Conservation (phyloP, 306 rosid genomes). For the Quillaja saponaria region DNA sequence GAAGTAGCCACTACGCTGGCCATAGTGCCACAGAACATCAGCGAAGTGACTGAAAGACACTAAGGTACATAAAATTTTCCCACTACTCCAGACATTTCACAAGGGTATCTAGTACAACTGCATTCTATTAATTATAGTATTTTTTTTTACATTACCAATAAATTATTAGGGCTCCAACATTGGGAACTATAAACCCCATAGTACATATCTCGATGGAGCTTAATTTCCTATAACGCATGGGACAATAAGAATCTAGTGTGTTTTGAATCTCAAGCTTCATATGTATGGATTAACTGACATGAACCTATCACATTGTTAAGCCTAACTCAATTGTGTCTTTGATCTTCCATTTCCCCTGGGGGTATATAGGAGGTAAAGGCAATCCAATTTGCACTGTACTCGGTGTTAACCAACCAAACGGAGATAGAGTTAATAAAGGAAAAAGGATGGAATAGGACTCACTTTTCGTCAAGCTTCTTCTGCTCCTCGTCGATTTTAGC, state of each 20-base stretch:
- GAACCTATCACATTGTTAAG: neutral
- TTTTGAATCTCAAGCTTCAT: constrained; percentile 22
- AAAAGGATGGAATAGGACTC: constrained; percentile 37
- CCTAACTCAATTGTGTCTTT: neutral
- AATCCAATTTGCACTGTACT: neutral
- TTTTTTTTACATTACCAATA: neutral
- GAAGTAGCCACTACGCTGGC: too few relatives aligned
- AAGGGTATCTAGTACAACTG: neutral
- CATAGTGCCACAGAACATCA: neutral
- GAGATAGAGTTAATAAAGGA: neutral
- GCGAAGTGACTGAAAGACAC: neutral
- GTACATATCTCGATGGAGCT: neutral
- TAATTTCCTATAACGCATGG: neutral
- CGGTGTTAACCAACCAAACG: too few relatives aligned
- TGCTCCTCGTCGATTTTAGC: constrained; percentile 71
- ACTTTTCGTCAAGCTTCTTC: constrained; percentile 89
- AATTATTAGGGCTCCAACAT: neutral
- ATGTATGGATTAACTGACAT: neutral
- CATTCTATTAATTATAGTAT: neutral
- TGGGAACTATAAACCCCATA: neutral
- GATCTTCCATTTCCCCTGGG: neutral
- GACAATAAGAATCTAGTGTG: neutral
- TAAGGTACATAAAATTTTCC: neutral
- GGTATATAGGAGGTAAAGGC: neutral
- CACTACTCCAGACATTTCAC: neutral